Conservation (phyloP, 2,329 filamentous ascomycete species). For the Claviceps africana region DNA sequence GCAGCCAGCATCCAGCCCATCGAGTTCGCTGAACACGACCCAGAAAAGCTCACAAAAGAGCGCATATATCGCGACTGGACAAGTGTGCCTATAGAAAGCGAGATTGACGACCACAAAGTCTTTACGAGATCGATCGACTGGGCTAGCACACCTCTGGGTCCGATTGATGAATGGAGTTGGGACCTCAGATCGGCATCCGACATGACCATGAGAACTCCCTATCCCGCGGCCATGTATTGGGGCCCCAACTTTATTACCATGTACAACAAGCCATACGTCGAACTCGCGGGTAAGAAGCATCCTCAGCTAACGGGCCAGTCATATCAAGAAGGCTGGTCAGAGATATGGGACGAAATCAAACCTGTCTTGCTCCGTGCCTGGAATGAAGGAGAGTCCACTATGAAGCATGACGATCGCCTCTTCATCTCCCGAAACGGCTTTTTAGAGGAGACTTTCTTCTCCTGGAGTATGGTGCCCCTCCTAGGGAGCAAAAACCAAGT, state of each 20-base stretch:
- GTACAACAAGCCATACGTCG: slow-evolving; percentile 53
- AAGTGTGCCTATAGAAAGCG: slow-evolving; percentile 1
- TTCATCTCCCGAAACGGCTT: slow-evolving; percentile 56
- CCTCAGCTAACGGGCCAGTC: slow-evolving; percentile 47
- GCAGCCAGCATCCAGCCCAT: slow-evolving; percentile 1
- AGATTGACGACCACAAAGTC: slow-evolving; percentile 17
- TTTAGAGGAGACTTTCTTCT: slow-evolving; percentile 67
- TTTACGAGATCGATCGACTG: slow-evolving; percentile 29
- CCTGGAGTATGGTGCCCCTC: slow-evolving; percentile 66
- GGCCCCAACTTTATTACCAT: slow-evolving; percentile 47
- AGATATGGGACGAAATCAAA: slow-evolving; percentile 60
- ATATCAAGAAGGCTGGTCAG: slow-evolving; percentile 46
- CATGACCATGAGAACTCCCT: slow-evolving; percentile 41
- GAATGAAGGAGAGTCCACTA: slow-evolving; percentile 57
- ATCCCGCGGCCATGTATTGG: slow-evolving; percentile 47
- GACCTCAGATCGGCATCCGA: slow-evolving; percentile 31
- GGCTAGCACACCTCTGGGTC: slow-evolving; percentile 31
- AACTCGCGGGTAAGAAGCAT: slow-evolving; percentile 50
- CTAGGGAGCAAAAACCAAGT: slow-evolving; percentile 60
- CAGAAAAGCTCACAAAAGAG: slow-evolving; percentile 14
- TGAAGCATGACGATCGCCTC: slow-evolving; percentile 68
- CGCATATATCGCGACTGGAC: slow-evolving; percentile 5
- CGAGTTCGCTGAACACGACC: slow-evolving; percentile 9
- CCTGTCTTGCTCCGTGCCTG: slow-evolving; percentile 53
- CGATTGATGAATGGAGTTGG: slow-evolving; percentile 31